These are phyloP conservation scores for Picochlorum sp. DNA, from an alignment of 139 green algal genomes.

Conservation along the genomic window DNA sequence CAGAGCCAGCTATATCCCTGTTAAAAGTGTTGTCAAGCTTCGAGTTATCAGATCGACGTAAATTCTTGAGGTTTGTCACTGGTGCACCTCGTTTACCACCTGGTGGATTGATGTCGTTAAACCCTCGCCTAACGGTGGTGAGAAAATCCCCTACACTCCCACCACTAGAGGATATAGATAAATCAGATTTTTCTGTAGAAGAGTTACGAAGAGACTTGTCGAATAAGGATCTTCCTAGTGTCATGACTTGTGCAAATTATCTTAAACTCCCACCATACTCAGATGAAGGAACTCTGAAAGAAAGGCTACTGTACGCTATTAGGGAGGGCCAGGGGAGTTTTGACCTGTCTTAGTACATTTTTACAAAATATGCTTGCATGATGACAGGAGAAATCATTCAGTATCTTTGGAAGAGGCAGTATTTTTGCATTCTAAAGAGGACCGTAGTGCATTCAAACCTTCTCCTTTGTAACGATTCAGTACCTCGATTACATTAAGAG, in stretches of 20 bases:
- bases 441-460: not conserved
- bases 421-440: not conserved
- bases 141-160: conserved; percentile 60
- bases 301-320: conserved; percentile 82
- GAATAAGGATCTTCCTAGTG: conserved; percentile 82
- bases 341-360: conserved; percentile 71
- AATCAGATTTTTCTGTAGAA: conserved; percentile 2
- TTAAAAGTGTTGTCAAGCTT: conserved; percentile 83
- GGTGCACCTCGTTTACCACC: conserved; percentile 84
- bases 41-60: conserved; percentile 66
- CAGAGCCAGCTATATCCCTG: conserved; percentile 39
- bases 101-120: conserved; percentile 78
- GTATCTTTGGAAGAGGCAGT: no score
- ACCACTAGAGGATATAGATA: not conserved
- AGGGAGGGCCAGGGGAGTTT: conserved; percentile 87
- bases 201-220: conserved; percentile 13
- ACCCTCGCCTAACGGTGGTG: conserved; percentile 91
- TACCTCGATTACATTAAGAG: not conserved
- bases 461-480: not conserved
- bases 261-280: conserved; percentile 97
- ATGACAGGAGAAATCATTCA: no score
- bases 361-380: no score
- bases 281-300: conserved; percentile 67
- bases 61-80: conserved; percentile 96
- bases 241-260: conserved; percentile 99